Evolutionary conservation across 148 eudicot genomes (phyloP).

Genomic region (Nepenthes mirabilis): DNA sequence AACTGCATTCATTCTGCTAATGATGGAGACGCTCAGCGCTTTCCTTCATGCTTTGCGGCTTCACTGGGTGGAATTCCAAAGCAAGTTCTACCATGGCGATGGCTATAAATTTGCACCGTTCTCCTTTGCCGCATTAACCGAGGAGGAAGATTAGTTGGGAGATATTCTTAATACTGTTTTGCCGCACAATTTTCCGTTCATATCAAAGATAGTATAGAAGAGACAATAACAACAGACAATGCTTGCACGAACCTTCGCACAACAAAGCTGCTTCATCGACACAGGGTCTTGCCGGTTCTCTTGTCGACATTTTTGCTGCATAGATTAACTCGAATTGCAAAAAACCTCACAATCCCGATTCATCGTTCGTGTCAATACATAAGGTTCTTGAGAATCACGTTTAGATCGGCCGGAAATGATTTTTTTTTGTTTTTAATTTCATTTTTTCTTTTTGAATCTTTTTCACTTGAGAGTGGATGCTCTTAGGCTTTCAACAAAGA

Average conservation of each 20-base stretch:
- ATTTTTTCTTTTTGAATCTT: neutral
- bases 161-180: neutral
- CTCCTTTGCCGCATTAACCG: constrained; percentile 69
- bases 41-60: constrained; percentile 98
- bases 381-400: too few relatives aligned
- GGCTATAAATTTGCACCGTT: constrained; percentile 93
- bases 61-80: constrained; percentile 96
- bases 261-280: too few relatives aligned
- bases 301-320: too few relatives aligned
- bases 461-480: neutral
- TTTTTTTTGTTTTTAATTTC: neutral
- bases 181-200: constrained; percentile 5
- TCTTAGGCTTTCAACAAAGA: neutral
- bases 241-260: too few relatives aligned
- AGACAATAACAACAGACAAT: too few relatives aligned
- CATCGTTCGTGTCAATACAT: too few relatives aligned
- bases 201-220: neutral
- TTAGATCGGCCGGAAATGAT: too few relatives aligned
- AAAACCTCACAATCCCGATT: too few relatives aligned
- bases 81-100: constrained; percentile 86
- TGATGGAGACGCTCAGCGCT: constrained; percentile 97
- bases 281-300: too few relatives aligned
- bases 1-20: constrained; percentile 80
- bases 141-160: constrained; percentile 64
- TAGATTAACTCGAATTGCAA: too few relatives aligned